Conservation (phyloP, 2,329 filamentous ascomycete species). For the Canariomyces notabilis region DNA sequence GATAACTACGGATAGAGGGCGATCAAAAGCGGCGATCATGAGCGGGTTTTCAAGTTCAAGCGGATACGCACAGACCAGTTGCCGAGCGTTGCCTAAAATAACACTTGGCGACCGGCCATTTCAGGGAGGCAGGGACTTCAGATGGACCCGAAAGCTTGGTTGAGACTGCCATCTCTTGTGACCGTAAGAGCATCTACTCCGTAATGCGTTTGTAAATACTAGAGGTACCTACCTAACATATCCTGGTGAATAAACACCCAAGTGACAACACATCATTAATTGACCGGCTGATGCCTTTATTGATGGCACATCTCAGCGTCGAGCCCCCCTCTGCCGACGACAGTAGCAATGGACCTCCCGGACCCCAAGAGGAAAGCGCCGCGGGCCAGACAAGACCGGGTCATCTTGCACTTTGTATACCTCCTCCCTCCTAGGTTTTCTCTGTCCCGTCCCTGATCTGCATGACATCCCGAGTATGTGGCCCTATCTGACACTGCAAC, state of each 20-base stretch:
- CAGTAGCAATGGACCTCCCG: not conserved
- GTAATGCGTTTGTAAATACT: no score
- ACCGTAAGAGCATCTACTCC: not conserved
- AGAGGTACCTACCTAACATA: no score
- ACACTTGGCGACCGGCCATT: no score
- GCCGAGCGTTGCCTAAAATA: not conserved
- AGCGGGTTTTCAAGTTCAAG: not conserved
- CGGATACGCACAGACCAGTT: not conserved
- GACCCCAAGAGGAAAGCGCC: slow-evolving; percentile 25
- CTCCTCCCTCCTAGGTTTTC: slow-evolving; percentile 2
- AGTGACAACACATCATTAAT: not conserved
- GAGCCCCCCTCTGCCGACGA: not conserved
- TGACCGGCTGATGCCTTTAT: slow-evolving; percentile 5
- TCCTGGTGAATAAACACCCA: no score
- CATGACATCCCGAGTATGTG: slow-evolving; percentile 10
- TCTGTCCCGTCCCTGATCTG: slow-evolving; percentile 10
- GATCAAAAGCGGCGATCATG: no score
- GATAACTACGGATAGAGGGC: no score
- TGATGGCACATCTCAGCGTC: slow-evolving; percentile 2
- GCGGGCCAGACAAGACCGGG: slow-evolving; percentile 54
- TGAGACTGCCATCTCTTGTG: not conserved
- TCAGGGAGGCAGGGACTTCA: no score
- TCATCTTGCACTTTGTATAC: slow-evolving; percentile 75
- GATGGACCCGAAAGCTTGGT: not conserved
- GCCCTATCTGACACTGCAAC: slow-evolving; percentile 10